phyloP scores from a whole-genome alignment of 345 rosid species.

The Boechera retrofracta region DNA sequence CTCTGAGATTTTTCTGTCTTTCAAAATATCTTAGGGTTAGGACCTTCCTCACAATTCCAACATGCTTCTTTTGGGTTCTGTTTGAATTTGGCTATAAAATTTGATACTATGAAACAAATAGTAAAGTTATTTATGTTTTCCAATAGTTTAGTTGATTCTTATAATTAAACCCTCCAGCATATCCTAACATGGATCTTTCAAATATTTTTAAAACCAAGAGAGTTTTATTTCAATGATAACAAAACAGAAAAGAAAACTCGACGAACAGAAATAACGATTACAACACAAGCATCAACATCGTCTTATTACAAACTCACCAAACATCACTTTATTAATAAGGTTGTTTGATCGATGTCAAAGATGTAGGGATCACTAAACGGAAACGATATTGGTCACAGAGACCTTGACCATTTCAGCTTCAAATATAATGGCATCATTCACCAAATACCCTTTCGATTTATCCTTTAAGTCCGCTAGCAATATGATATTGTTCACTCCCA shows the following conservation, averaged over 20 bases:
- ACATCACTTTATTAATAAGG: constrained; percentile 1
- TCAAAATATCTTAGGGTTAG: too few species aligned
- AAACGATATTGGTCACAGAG: constrained; percentile 40
- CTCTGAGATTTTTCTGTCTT: too few species aligned
- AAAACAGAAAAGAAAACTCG: too few species aligned
- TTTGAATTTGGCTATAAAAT: too few species aligned
- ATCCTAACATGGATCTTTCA: background rate
- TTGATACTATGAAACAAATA: too few species aligned
- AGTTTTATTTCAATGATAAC: constrained; percentile 16
- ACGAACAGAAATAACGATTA: background rate
- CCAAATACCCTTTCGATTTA: constrained; percentile 42
- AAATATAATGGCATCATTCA: constrained; percentile 47
- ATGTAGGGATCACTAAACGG: constrained; percentile 17
- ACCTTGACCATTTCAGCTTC: constrained; percentile 47
- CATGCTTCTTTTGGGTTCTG: too few species aligned
- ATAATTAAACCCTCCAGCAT: background rate
- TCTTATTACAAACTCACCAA: constrained; percentile 15
- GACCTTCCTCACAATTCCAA: too few species aligned
- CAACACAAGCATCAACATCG: constrained; percentile 1
- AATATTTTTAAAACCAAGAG: background rate
- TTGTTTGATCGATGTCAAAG: background rate
- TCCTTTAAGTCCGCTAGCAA: constrained; percentile 13
- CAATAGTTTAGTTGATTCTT: background rate
- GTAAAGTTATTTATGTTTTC: too few species aligned
- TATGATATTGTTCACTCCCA: constrained; percentile 42